phyloP scores from a whole-genome alignment of 1,139 yeast species.

The Geotrichum bryndzae region DNA sequence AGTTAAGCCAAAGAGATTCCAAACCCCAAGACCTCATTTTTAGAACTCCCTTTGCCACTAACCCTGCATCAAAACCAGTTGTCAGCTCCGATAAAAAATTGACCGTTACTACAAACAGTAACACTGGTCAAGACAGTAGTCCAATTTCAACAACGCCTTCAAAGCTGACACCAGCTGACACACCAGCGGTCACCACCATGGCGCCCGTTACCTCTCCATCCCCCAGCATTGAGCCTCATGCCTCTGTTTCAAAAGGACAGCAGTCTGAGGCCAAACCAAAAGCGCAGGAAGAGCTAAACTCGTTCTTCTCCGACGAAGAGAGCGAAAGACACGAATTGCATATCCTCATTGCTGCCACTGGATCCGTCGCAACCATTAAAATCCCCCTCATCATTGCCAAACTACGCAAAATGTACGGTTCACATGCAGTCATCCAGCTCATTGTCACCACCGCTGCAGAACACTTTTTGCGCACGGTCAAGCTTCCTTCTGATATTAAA shows the following conservation, averaged over 20 bases:
- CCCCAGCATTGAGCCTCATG: not conserved
- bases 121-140: not conserved
- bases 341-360: conserved; percentile 85
- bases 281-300: not conserved
- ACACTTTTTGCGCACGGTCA: conserved; percentile 71
- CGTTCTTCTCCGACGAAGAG: conserved; percentile 3
- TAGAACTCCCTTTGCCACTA: not conserved
- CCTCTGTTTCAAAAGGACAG: not conserved
- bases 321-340: conserved; percentile 53
- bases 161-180: not conserved
- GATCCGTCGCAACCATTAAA: conserved; percentile 93
- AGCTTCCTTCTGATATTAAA: conserved; percentile 74
- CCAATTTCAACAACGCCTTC: not conserved
- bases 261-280: not conserved
- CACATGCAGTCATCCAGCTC: conserved; percentile 67
- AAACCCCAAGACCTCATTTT: not conserved
- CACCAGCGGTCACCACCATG: not conserved
- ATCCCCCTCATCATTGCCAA: conserved; percentile 82
- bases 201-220: not conserved
- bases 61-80: not conserved
- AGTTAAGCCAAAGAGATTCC: not conserved
- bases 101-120: not conserved
- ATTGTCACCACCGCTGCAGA: conserved; percentile 80
- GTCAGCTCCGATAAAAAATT: not conserved
- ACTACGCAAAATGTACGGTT: conserved; percentile 67